Evolutionary conservation across 371 early-diverging fungal genomes (phyloP), one percentile per base, ranked within the genome.

Genomic region (Thermomucor indicae-seudaticae): DNA sequence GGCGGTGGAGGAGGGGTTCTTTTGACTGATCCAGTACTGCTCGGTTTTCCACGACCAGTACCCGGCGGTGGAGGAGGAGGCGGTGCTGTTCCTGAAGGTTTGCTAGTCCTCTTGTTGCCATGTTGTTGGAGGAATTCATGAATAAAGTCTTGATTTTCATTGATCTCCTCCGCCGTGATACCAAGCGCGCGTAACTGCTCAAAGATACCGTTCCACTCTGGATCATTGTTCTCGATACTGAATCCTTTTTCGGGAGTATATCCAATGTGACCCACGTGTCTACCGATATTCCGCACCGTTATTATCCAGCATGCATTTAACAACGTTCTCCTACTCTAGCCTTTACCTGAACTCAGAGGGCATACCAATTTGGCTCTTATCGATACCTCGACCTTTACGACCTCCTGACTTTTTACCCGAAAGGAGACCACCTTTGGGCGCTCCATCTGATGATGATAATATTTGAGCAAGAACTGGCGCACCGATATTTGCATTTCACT

Each of bases 241-340:
- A 89, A 92, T 20, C 94, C 94, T 29, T 81, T 85, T 22, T 84
- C 81, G 11, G 87, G 81, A 38, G 88, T 85, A 62, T 78, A 87
- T 8, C 90, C 92, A 57, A 92, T 86, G 59, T 89, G 88, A 14
- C 83, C 76, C 6, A 91, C 64, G 67, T 92, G 90, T 55, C 85
- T 74, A 49, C 24, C 31, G 24, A 19, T 7, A 35, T 16, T 22
- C 27, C 47, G 32, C 30, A 14, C 10, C 43, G 11, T 5, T n/a
- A 17, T 11, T 29, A n/a, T 19, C 23, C 19, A n/a, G n/a, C 27
- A 45, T 19, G 5, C 25, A 10, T 3, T 5, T 5, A 17, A 51
- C 16, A 23, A 45, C 11, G 24, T 39, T 51, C 22, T 23, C 6
- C 25, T 6, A 34, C 12, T 47, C 16, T 17, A 3, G 39, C 11